phyloP scores from a whole-genome alignment of 75 land plant species.

The Sequoiadendron giganteum region DNA sequence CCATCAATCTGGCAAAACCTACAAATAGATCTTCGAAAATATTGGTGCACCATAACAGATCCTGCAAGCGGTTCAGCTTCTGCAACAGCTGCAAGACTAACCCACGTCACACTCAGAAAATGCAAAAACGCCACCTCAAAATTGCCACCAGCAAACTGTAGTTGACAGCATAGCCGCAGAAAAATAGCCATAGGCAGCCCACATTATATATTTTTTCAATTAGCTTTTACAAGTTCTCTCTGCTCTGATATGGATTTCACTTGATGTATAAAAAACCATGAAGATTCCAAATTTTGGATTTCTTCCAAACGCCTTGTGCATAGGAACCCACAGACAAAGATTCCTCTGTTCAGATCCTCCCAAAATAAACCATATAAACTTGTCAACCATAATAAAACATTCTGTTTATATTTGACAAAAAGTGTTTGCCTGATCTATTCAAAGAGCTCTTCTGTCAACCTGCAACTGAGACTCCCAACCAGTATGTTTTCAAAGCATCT shows the following conservation, averaged over 20 bases:
- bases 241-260: slow-evolving; percentile 10
- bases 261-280: neutral
- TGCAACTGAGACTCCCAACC: neutral
- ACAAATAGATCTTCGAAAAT: slow-evolving; percentile 1
- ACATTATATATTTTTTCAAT: slow-evolving; percentile 11
- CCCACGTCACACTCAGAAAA: neutral
- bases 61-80: neutral
- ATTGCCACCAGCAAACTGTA: slow-evolving; percentile 15
- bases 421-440: neutral
- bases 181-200: slow-evolving; percentile 6
- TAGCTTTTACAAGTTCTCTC: neutral
- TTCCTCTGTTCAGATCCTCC: slow-evolving; percentile 5
- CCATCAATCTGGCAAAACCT: slow-evolving; percentile 14
- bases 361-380: neutral
- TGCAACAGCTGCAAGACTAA: slow-evolving; percentile 11
- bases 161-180: slow-evolving; percentile 9
- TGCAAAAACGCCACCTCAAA: slow-evolving; percentile 12
- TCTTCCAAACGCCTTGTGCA: neutral
- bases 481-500: neutral
- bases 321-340: neutral
- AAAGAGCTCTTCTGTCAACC: neutral
- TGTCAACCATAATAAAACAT: neutral
- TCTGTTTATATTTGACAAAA: neutral
- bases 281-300: slow-evolving; percentile 8
- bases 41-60: slow-evolving; percentile 6